Percentiles rank a stretch among this genome's conserved stretches.
Evolutionary conservation across 805 yeast species (phyloP).

Genomic region (Saturnispora galanensis): DNA sequence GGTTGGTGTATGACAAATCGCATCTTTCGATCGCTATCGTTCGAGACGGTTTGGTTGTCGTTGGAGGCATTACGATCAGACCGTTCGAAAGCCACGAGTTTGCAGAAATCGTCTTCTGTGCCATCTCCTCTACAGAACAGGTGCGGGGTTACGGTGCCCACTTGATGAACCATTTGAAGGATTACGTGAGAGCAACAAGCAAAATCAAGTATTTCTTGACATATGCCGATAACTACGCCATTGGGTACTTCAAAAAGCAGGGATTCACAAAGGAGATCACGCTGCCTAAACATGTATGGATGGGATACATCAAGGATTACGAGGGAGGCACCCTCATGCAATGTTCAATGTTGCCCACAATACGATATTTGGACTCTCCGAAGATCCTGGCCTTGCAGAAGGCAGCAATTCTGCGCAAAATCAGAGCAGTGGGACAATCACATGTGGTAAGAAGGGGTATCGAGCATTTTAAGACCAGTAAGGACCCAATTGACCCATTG

Average conservation of each 20-base stretch:
- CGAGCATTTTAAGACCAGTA: constrained; percentile 48
- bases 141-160: constrained; percentile 99
- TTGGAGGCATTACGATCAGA: constrained; percentile 94
- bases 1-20: constrained; percentile 88
- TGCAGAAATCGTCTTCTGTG: constrained; percentile 98
- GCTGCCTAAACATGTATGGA: constrained; percentile 79
- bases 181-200: constrained; percentile 83
- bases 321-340: constrained; percentile 99
- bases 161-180: constrained; percentile 94
- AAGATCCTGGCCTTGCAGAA: constrained; percentile 80
- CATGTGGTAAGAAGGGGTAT: constrained; percentile 79
- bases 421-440: constrained; percentile 66
- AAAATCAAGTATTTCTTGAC: constrained; percentile 81
- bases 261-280: constrained; percentile 95
- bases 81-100: constrained; percentile 86
- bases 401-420: constrained; percentile 83
- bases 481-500: constrained; percentile 63
- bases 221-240: constrained; percentile 97
- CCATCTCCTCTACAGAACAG: constrained; percentile 94
- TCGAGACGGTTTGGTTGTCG: constrained; percentile 86
- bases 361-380: constrained; percentile 80
- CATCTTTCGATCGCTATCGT: constrained; percentile 96
- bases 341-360: constrained; percentile 83
- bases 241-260: constrained; percentile 96
- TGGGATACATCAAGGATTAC: constrained; percentile 97